Evolutionary conservation across 208 protist species (phyloP), one percentile per base, ranked within the genome.

Genomic region (Borovskyia barvae): DNA sequence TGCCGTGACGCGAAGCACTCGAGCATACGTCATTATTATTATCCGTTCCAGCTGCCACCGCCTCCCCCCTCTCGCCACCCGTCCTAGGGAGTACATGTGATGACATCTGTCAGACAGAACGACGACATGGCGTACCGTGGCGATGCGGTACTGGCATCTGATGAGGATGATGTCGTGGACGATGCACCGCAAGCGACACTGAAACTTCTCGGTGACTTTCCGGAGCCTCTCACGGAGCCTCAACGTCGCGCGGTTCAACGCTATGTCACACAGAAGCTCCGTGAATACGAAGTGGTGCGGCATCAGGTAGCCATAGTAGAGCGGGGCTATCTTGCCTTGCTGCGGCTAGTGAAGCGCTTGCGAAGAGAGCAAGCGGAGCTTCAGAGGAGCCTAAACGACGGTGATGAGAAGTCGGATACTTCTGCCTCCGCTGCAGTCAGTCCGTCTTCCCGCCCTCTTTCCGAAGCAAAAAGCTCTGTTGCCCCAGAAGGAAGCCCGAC

Each of bases 161-260:
- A 70, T 4, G 49, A 60, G 5, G 50, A 43, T 14, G 40, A 20
- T 8, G 46, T 22, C 30, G 11, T 42, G 6, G 54, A 63, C 2
- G 60, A 53, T 8, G 41, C 61, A 22, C 40, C 65, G 14, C 61
- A 75, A 24, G 66, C 32, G 20, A 60, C 53, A 9, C 37, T 75
- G 6, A 66, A 61, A 17, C 54, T 93, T 12, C 30, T 77, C 32
- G 59, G 70, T 5, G 80, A 90, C 56, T 92, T 85, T 35, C 88
- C 88, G 0, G 77, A 77, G 20, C 84, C 84, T 3, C 77, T 94
- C 9, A 90, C 77, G 14, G 48, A 49, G 20, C 48, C 53, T 1
- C 80, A 94, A 50, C 78, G 82, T 0, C 45, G 50, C 3, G 45
- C 58, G 19, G 58, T 93, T 5, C 68, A 67, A 33, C 73, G 60